phyloP scores from a whole-genome alignment of 192 early-diverging fungal species.

The Coemansia umbellata region DNA sequence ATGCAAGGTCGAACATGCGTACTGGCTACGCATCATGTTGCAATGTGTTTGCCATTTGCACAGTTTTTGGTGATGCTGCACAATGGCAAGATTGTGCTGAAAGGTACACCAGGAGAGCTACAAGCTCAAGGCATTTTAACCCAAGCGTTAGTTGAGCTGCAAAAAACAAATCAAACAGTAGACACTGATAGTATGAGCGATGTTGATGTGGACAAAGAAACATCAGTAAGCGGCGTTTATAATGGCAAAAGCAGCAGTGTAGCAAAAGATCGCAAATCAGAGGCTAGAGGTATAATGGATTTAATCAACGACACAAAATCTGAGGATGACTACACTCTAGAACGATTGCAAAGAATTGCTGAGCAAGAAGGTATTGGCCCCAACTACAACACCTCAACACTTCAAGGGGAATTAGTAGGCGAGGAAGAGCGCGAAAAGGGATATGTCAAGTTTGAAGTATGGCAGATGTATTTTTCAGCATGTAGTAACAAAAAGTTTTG shows the following conservation, averaged over 20 bases:
- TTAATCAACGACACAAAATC: constrained; percentile 13
- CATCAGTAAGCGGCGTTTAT: no score
- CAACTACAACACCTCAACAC: constrained; percentile 3
- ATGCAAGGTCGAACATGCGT: constrained; percentile 73
- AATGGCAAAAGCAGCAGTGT: no score
- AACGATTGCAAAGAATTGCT: constrained; percentile 16
- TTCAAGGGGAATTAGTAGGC: constrained; percentile 61
- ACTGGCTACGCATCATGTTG: constrained; percentile 84
- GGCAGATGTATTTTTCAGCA: constrained; percentile 66
- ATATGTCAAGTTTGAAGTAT: constrained; percentile 63
- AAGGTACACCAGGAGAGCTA: constrained; percentile 52
- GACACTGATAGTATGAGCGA: no score
- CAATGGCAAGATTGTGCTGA: constrained; percentile 53
- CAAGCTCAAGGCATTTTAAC: constrained; percentile 39
- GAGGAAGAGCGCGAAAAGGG: constrained; percentile 81
- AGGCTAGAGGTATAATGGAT: no score
- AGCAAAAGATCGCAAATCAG: no score
- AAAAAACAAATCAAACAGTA: no score
- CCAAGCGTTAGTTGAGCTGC: constrained; percentile 1
- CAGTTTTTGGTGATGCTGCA: constrained; percentile 57
- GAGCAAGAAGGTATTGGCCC: constrained; percentile 31
- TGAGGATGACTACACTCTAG: constrained; percentile 25
- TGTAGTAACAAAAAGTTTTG: constrained; percentile 61
- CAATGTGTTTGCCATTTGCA: constrained; percentile 50
- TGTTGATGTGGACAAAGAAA: no score